Evolutionary conservation across 306 rosid genomes (phyloP).

Genomic region (Quercus dentata): DNA sequence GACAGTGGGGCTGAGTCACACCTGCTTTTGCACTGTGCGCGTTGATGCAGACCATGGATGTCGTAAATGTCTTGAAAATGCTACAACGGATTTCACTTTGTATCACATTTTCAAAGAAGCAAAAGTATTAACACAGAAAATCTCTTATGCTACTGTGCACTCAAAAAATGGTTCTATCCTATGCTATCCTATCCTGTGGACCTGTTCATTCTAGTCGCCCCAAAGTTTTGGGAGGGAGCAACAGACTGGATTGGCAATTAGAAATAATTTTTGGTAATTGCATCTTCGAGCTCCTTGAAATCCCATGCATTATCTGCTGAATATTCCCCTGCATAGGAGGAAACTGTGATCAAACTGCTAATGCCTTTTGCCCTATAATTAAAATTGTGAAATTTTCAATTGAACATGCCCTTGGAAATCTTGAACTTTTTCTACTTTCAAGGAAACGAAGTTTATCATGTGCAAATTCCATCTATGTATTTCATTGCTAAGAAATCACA

Average conservation of each 20-base stretch:
- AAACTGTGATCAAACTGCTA: constrained; percentile 4
- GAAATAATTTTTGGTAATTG: constrained; percentile 66
- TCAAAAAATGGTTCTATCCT: not conserved
- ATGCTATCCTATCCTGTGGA: not conserved
- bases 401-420: not conserved
- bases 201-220: not conserved
- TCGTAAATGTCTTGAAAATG: not conserved
- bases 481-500: not conserved
- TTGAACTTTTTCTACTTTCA: not conserved
- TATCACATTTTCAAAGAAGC: not conserved
- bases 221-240: not conserved
- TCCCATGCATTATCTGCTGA: constrained; percentile 95
- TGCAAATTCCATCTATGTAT: not conserved
- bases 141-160: not conserved
- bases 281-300: constrained; percentile 79
- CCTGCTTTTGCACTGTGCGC: not conserved
- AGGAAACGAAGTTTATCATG: not conserved
- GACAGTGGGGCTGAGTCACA: not conserved
- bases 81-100: not conserved
- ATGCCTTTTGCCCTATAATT: not conserved
- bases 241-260: constrained; percentile 17
- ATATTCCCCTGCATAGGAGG: constrained; percentile 62
- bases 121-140: not conserved
- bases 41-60: not conserved
- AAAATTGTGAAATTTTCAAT: not conserved